Evolutionary conservation across 2,329 filamentous ascomycete genomes (phyloP), one percentile per base, ranked within the genome.

Genomic region (Xylariomycetidae sp.): DNA sequence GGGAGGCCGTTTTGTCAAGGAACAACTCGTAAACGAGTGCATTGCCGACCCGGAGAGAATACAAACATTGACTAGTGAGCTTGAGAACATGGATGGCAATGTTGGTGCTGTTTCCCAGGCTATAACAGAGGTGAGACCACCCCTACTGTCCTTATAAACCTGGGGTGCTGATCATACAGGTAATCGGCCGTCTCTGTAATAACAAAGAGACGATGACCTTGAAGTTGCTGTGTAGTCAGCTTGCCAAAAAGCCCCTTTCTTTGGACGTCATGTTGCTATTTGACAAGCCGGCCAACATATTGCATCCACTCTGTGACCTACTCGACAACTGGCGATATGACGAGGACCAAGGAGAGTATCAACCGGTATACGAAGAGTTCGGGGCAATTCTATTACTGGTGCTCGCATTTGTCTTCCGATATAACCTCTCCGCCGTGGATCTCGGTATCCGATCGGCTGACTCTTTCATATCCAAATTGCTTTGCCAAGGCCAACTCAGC

Each of bases 71-170:
- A 77, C 96, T 25, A 76, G 80, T 25, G 88, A 94, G 49, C 69
- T 98, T 16, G 88, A 95, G 36, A 83, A 82, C 31, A 88, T 92
- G 73, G 87, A 94, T 50, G 90, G 90, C 2, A 96, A 96, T 57
- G 87, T 87, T 3, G 88, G 86, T 3, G 87, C 88, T 3, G 86
- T 94, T 13, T 85, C 84, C 31, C 80, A 82, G 40, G 89, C 88
- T 3, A 67, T 89, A 27, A 76, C 80, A 25, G 83, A 87, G 65
- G 81, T 82, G 56, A 48, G 68, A 54, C 20, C 13, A 26, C 6
- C 3, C 16, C 17, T 8, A 7, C 7, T 6, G 23, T 18, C 10
- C 5, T 7, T 9, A 4, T 23, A 22, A 13, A 18, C 3, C 7
- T 9, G 4, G n/a, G 15, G 30, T 37, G 14, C 30, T 38, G 37